phyloP scores from a whole-genome alignment of 495 filamentous ascomycete species.

The Penicillium flavigenum region DNA sequence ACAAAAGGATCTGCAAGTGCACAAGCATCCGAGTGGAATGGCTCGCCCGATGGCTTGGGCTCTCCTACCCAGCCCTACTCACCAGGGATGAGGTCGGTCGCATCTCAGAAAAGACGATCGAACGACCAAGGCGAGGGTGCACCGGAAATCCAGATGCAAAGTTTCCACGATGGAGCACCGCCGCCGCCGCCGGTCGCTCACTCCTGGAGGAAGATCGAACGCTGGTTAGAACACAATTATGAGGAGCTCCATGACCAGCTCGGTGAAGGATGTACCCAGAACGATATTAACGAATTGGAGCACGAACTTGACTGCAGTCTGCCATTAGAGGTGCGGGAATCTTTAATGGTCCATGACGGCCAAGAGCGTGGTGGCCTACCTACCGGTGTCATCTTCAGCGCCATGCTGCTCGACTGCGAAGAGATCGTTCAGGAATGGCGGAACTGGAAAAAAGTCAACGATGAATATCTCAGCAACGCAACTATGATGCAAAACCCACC shows the following conservation, averaged over 20 bases:
- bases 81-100: constrained; percentile 79
- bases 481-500: constrained; percentile 50
- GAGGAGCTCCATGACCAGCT: constrained; percentile 92
- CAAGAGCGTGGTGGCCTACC: constrained; percentile 91
- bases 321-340: constrained; percentile 91
- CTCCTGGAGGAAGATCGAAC: constrained; percentile 92
- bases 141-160: constrained; percentile 94
- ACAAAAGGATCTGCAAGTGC: constrained; percentile 53
- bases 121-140: constrained; percentile 60
- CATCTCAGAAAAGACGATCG: constrained; percentile 56
- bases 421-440: constrained; percentile 98
- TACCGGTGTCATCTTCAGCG: constrained; percentile 88
- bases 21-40: constrained; percentile 56
- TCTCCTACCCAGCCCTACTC: constrained; percentile 72
- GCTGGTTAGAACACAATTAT: constrained; percentile 92
- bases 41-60: constrained; percentile 56
- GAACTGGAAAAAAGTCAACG: constrained; percentile 91
- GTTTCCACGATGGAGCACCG: constrained; percentile 86
- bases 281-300: constrained; percentile 96
- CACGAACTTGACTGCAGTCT: constrained; percentile 94
- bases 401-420: constrained; percentile 96
- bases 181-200: constrained; percentile 83
- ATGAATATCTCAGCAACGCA: constrained; percentile 71
- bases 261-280: constrained; percentile 83
- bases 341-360: constrained; percentile 85